phyloP scores from a whole-genome alignment of 805 yeast species.

The Pichia rugopelliculosa region DNA sequence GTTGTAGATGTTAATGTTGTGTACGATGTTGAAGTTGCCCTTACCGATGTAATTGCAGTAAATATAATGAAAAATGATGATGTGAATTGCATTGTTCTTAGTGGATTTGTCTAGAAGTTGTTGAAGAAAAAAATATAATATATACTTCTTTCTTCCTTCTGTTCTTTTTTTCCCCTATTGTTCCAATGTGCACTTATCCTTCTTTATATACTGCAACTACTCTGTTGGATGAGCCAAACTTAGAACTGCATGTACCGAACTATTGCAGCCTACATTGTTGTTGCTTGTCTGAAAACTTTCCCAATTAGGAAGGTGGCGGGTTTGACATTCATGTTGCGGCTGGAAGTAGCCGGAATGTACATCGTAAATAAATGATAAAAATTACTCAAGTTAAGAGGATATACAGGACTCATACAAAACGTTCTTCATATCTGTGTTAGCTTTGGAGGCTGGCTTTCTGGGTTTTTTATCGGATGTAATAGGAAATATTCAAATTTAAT shows the following conservation, averaged over 20 bases:
- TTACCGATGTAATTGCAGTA: neutral
- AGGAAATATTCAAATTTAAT: conserved; percentile 54
- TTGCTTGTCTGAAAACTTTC: neutral
- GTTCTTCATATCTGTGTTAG: conserved; percentile 37
- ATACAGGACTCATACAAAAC: no score
- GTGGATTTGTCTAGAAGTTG: no score
- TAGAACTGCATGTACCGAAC: no score
- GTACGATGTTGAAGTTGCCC: neutral
- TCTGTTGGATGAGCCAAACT: neutral
- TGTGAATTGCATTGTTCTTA: neutral
- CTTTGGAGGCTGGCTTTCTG: neutral
- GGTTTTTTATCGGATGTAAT: conserved; percentile 17
- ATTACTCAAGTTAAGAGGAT: neutral
- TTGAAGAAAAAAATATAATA: no score
- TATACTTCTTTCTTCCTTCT: no score
- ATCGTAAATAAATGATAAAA: neutral
- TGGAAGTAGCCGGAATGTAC: neutral
- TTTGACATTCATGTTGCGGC: neutral
- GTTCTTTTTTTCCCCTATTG: no score
- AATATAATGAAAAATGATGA: neutral
- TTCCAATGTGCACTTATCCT: neutral
- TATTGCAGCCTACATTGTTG: neutral
- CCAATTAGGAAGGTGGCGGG: neutral
- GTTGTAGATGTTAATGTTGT: neutral
- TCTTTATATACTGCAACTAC: neutral